Conservation (phyloP, 2,329 filamentous ascomycete species). For the Dothiorella sarmentorum region DNA sequence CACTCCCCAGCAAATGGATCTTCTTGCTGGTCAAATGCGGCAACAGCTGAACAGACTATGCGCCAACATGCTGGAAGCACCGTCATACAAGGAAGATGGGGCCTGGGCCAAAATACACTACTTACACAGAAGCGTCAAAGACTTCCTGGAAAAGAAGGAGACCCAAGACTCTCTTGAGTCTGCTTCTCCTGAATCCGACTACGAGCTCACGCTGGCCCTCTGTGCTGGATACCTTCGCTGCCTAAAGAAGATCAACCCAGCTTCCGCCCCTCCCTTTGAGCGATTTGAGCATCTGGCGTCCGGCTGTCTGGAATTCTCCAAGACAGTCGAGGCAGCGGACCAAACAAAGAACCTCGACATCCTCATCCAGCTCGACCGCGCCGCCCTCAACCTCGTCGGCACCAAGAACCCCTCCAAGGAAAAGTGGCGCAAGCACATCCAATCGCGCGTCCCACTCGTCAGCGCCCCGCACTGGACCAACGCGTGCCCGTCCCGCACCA, state of each 20-base stretch:
- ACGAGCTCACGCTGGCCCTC: neutral
- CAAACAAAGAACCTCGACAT: neutral
- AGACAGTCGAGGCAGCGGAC: neutral
- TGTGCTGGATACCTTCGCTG: slow-evolving; percentile 6
- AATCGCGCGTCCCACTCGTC: neutral
- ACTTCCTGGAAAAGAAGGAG: slow-evolving; percentile 16
- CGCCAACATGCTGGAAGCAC: slow-evolving; percentile 21
- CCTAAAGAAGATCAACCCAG: neutral
- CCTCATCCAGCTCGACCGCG: neutral
- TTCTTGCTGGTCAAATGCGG: neutral
- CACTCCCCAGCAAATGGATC: neutral
- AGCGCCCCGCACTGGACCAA: slow-evolving; percentile 10
- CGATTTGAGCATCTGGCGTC: slow-evolving; percentile 1
- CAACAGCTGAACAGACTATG: slow-evolving; percentile 19
- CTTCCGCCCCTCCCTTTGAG: neutral
- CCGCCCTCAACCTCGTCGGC: neutral
- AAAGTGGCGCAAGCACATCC: neutral
- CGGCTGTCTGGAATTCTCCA: neutral
- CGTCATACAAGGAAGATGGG: neutral
- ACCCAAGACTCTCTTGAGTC: neutral
- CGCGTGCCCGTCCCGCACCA: neutral
- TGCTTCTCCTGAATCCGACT: neutral
- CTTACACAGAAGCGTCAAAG: slow-evolving; percentile 21
- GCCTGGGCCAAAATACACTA: slow-evolving; percentile 12
- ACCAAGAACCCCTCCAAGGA: neutral